Conservation (phyloP, 169 alveolate species). For the Eimeria praecox region DNA sequence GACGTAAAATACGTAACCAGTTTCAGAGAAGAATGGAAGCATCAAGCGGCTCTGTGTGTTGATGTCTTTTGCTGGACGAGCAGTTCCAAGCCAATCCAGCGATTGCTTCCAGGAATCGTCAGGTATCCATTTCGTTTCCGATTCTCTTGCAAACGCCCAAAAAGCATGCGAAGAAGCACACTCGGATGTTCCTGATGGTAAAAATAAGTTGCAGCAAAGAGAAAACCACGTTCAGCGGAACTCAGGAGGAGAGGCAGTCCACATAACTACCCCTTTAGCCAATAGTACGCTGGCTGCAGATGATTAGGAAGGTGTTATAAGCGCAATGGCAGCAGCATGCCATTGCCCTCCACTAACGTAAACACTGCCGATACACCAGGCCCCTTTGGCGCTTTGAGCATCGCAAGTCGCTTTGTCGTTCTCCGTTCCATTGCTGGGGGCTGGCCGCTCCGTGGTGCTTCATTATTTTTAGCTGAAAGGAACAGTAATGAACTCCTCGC, state of each 20-base stretch:
- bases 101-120: neutral
- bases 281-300: neutral
- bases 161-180: neutral
- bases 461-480: neutral
- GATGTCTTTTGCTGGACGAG: neutral
- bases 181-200: neutral
- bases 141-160: neutral
- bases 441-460: neutral
- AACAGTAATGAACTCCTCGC: neutral
- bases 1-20: too few relatives aligned
- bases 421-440: neutral
- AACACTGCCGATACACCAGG: neutral
- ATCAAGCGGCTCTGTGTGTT: neutral
- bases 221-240: too few relatives aligned
- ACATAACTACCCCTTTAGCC: neutral
- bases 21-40: neutral
- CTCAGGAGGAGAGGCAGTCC: too few relatives aligned
- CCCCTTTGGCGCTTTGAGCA: neutral
- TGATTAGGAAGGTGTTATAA: neutral
- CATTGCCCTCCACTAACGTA: neutral
- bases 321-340: neutral
- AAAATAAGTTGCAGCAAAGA: neutral
- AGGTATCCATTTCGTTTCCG: neutral
- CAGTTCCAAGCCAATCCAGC: constrained; percentile 27
- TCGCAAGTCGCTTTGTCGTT: neutral